Evolutionary conservation across 768 basidiomycete genomes (phyloP).

Genomic region (Pisolithus sp.): DNA sequence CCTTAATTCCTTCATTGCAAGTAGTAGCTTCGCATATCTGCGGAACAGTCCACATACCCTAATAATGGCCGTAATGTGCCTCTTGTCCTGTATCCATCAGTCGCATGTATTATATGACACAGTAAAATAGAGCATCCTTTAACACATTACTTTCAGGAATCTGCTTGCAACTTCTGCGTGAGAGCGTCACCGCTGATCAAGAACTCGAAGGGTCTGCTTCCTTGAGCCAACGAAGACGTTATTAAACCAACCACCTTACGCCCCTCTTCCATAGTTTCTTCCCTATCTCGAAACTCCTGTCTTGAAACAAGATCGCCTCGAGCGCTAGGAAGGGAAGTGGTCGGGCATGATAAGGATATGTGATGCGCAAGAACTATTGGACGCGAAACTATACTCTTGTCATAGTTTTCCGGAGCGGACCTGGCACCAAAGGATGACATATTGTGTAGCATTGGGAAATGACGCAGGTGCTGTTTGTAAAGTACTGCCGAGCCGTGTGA

Average conservation of each 20-base stretch:
- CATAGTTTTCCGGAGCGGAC: conserved; percentile 1
- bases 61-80: conserved; percentile 4
- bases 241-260: conserved; percentile 21
- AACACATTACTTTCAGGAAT: neutral
- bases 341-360: conserved; percentile 30
- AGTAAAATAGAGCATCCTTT: neutral
- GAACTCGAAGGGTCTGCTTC: conserved; percentile 16
- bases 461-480: conserved; percentile 50
- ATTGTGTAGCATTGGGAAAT: conserved; percentile 30
- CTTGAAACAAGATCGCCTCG: conserved; percentile 11
- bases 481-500: conserved; percentile 18
- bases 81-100: neutral
- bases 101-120: neutral
- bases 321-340: conserved; percentile 9
- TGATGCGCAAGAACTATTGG: conserved; percentile 33
- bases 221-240: conserved; percentile 20
- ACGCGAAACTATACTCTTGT: conserved; percentile 12
- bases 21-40: conserved; percentile 6
- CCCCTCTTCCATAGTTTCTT: conserved; percentile 11
- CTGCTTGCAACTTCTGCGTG: neutral
- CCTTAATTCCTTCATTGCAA: too few species aligned
- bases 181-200: conserved; percentile 18
- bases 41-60: conserved; percentile 14
- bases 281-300: conserved; percentile 15
- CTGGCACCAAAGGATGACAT: conserved; percentile 12